These are phyloP conservation scores for Zizania palustris DNA, from an alignment of 202 grass and related monocot species.

Conservation along the genomic window DNA sequence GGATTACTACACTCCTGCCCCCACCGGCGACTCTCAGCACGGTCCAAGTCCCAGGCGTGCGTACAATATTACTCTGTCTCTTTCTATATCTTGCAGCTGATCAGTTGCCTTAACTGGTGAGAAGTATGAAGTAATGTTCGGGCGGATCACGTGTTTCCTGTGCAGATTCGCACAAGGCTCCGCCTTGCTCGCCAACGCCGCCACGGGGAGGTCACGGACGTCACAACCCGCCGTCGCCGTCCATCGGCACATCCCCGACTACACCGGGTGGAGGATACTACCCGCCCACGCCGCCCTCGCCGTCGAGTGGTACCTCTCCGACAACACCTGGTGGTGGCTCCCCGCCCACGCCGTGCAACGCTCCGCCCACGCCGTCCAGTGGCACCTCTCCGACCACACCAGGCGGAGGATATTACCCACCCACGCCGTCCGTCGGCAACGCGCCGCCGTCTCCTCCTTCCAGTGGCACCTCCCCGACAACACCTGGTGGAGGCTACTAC, in stretches of 20 bases:
- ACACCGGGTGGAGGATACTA: conserved; percentile 22
- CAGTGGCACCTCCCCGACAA: conserved; percentile 6
- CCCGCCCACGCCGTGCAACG: conserved; percentile 11
- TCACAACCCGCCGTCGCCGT: not conserved
- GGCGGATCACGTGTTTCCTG: not conserved
- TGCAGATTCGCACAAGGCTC: conserved; percentile 32
- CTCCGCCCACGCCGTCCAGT: conserved; percentile 15
- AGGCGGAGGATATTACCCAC: not conserved
- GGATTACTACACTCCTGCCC: conserved; percentile 47
- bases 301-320: conserved; percentile 18
- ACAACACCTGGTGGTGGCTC: conserved; percentile 34
- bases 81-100: not conserved
- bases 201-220: conserved; percentile 29
- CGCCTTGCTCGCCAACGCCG: conserved; percentile 44
- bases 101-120: not conserved
- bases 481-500: not conserved
- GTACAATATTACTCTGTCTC: not conserved
- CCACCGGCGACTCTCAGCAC: conserved; percentile 27
- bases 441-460: not conserved
- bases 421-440: not conserved
- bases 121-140: not conserved
- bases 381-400: conserved; percentile 40
- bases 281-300: conserved; percentile 30
- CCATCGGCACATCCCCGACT: conserved; percentile 14
- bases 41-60: conserved; percentile 25